Evolutionary conservation across 371 early-diverging fungal species (phyloP).

Genomic region (Funneliformis caledonium): DNA sequence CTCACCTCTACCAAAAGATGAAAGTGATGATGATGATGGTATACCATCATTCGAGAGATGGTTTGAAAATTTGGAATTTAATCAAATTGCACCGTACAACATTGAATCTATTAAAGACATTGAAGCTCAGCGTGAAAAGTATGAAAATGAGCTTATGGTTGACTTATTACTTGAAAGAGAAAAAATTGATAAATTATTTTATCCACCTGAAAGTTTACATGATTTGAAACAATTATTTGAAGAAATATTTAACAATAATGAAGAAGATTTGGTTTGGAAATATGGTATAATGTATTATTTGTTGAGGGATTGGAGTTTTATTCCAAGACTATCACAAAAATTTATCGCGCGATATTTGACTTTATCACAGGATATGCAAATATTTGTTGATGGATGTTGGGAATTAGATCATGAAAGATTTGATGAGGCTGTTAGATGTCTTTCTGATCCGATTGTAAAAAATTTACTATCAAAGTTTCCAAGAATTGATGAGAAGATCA

Average conservation of each 20-base stretch:
- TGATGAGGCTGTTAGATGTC: neutral
- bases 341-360: neutral
- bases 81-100: neutral
- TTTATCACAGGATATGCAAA: neutral
- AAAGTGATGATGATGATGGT: neutral
- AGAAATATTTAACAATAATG: neutral
- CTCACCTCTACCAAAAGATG: neutral
- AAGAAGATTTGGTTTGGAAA: neutral
- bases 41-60: neutral
- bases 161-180: neutral
- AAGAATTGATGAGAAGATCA: neutral
- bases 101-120: neutral
- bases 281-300: neutral
- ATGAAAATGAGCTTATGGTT: neutral
- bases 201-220: neutral
- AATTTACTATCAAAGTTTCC: neutral
- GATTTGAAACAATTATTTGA: neutral
- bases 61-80: neutral
- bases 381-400: conserved; percentile 1
- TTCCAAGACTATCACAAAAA: neutral
- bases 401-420: neutral
- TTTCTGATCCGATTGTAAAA: neutral
- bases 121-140: neutral
- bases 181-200: neutral
- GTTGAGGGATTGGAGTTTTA: neutral